Evolutionary conservation across 2,329 filamentous ascomycete species (phyloP).

Genomic region (Colletotrichum lini): DNA sequence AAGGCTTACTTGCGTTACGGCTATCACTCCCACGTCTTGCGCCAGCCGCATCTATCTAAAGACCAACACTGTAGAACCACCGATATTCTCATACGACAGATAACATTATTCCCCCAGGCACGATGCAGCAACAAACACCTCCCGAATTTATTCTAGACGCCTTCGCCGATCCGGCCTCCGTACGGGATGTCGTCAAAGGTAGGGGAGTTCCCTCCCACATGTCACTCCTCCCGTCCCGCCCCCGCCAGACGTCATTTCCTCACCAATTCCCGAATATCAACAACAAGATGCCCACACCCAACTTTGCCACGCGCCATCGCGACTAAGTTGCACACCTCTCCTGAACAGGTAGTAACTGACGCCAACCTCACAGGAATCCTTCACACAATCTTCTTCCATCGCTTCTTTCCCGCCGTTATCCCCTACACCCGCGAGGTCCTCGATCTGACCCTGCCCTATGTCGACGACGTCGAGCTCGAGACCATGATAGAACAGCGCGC

Average conservation of each 20-base stretch:
- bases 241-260: constrained; percentile 40
- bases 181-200: constrained; percentile 96
- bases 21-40: background rate
- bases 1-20: background rate
- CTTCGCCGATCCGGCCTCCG: constrained; percentile 90
- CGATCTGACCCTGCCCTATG: constrained; percentile 89
- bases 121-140: constrained; percentile 69
- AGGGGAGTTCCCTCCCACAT: constrained; percentile 32
- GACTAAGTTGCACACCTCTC: background rate
- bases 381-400: constrained; percentile 98
- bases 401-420: constrained; percentile 90
- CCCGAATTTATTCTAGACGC: constrained; percentile 95
- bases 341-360: background rate
- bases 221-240: constrained; percentile 37
- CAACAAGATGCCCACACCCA: background rate
- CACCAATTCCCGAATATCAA: constrained; percentile 11
- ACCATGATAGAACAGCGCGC: constrained; percentile 93
- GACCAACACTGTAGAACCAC: background rate
- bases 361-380: constrained; percentile 76
- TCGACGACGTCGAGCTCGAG: constrained; percentile 91
- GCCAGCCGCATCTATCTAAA: constrained; percentile 7
- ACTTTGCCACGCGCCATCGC: background rate
- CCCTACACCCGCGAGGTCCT: constrained; percentile 91
- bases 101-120: background rate
- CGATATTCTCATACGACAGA: constrained; percentile 7